Conservation (phyloP, 306 rosid genomes). For the Citrullus mucosospermus region DNA sequence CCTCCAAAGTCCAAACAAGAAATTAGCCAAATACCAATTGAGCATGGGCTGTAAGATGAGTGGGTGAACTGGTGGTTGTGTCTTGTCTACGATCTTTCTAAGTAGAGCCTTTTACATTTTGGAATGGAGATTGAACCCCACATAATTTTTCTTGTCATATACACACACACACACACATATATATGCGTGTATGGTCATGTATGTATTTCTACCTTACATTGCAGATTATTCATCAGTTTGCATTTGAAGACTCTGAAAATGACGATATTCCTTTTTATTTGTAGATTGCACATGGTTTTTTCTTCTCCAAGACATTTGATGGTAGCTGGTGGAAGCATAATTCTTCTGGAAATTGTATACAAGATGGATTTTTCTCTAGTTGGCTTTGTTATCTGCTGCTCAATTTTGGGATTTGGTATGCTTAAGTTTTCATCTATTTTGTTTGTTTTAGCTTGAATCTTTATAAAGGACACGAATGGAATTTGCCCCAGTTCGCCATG, state of each 20-base stretch:
- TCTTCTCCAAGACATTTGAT: slow-evolving; percentile 91
- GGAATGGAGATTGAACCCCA: not conserved
- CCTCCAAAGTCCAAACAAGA: not conserved
- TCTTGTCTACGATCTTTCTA: not conserved
- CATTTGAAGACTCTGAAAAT: not conserved
- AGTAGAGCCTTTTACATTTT: not conserved
- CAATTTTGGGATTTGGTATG: slow-evolving; percentile 89
- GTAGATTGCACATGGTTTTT: slow-evolving; percentile 94
- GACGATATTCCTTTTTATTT: slow-evolving; percentile 6
- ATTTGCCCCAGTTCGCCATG: not conserved
- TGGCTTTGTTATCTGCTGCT: slow-evolving; percentile 73
- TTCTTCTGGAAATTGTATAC: slow-evolving; percentile 67
- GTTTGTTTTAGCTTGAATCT: not conserved
- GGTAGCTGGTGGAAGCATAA: slow-evolving; percentile 86
- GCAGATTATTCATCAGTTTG: not conserved
- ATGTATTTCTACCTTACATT: not conserved
- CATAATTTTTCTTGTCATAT: not conserved
- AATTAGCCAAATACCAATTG: not conserved
- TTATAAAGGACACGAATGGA: not conserved
- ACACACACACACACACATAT: too few species aligned
- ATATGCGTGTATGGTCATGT: not conserved
- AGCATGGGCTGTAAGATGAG: not conserved
- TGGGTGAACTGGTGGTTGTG: not conserved
- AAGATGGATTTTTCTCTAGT: slow-evolving; percentile 76
- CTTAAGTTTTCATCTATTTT: slow-evolving; percentile 7